A percentile compares a stretch with the other conserved stretches of the same genome.
Conservation (phyloP, 345 rosid genomes). For the Corchorus olitorius region DNA sequence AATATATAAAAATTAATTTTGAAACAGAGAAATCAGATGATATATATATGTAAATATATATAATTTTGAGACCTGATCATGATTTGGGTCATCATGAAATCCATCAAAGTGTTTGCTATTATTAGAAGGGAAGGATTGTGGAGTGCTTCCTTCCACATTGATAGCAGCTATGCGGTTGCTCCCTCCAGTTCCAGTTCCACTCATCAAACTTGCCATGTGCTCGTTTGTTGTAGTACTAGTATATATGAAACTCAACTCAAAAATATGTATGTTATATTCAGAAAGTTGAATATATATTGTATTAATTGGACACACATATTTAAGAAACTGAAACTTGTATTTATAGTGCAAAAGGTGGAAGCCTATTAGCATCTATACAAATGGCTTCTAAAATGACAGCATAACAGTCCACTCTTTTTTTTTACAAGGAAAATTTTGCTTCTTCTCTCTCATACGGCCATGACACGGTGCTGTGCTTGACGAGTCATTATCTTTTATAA, state of each 20-base stretch:
- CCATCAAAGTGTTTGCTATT: conserved; percentile 9
- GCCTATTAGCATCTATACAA: background rate
- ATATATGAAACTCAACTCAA: too few species aligned
- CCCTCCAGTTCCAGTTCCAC: conserved; percentile 12
- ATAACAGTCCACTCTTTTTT: background rate
- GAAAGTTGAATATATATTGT: background rate
- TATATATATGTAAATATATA: too few species aligned
- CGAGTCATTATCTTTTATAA: background rate
- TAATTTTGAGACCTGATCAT: conserved; percentile 11
- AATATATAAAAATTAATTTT: background rate
- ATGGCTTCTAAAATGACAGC: background rate
- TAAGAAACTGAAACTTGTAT: background rate
- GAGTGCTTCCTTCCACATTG: conserved; percentile 24
- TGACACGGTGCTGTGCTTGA: background rate
- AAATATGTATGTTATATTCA: background rate
- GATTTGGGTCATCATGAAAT: background rate
- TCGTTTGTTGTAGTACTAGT: too few species aligned
- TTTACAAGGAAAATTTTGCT: background rate
- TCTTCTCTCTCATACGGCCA: background rate
- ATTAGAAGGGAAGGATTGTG: background rate
- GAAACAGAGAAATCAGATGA: background rate
- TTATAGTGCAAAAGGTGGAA: conserved; percentile 3
- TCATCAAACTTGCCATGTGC: conserved; percentile 22
- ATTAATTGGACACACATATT: conserved; percentile 5
- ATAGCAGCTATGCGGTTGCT: conserved; percentile 47